Evolutionary conservation across 202 grass and related monocot genomes (phyloP).

Genomic region (Cymbopogon flexuosus): DNA sequence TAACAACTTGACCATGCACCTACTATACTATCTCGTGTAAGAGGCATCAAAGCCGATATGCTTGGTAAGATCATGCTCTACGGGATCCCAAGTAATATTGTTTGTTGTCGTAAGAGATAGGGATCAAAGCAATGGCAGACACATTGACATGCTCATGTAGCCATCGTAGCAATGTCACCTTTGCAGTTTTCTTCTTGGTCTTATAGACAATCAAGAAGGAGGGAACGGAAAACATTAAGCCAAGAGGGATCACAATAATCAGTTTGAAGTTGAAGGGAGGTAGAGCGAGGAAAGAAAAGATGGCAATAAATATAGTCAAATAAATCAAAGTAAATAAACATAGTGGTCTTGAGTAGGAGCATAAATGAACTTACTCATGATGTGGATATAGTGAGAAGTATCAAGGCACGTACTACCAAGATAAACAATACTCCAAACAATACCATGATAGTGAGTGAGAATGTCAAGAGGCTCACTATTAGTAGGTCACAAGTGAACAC

Average conservation of each 20-base stretch:
- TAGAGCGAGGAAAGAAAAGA: not conserved
- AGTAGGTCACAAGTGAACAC: not conserved
- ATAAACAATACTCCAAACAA: not conserved
- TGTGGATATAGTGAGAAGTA: not conserved
- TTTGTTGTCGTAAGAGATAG: rapidly evolving
- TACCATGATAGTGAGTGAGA: not conserved
- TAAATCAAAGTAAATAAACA: not conserved
- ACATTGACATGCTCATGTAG: not conserved
- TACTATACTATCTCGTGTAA: too few species aligned
- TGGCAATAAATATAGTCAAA: too few species aligned
- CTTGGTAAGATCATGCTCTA: not conserved
- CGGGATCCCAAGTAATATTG: not conserved
- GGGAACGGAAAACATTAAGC: not conserved
- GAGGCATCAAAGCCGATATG: not conserved
- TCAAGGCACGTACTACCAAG: not conserved
- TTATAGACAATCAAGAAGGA: not conserved
- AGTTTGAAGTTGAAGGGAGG: not conserved
- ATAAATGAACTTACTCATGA: not conserved
- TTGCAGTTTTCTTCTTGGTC: not conserved
- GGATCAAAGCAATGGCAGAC: not conserved
- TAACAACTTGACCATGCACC: too few species aligned
- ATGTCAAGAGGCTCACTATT: not conserved
- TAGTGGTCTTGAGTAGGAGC: not conserved
- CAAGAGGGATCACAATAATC: not conserved
- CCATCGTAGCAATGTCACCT: not conserved